Base-by-base conservation (phyloP, 108 stramenopile genomes). In the Nitzschia putrida region DNA sequence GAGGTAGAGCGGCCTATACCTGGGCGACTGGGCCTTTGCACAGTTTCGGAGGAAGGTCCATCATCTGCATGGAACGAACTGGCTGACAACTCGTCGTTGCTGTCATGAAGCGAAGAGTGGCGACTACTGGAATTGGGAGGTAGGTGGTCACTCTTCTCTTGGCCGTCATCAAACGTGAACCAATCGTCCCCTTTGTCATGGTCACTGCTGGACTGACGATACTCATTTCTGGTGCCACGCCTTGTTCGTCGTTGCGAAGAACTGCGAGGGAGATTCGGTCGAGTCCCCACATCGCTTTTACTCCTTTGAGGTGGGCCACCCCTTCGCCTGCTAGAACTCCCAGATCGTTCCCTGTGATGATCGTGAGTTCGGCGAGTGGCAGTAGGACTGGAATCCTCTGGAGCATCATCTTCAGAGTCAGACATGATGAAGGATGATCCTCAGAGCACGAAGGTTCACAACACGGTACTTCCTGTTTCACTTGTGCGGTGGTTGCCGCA, bases 151-250 rank as follows among this genome's bases (percentile, higher is more conserved):
- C 18, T 23, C 12, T 24, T 24, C 2, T 5, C 54, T 13, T 24
- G 23, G 23, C 54, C 54, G 5, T 20, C 20, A 2, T 50, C 58
- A 59, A 59, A 59, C 3, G 26, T 20, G 20, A 59, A 59, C 58
- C 58, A 59, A 7, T 34, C 58, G 7, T 59, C 58, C 3, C 47
- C 47, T 18, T 16, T 18, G 18, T 49, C 47, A 6, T 49, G 47
- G 18, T 49, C 47, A 6, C 47, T 49, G 47, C 3, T 18, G 18
- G 47, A 49, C 14, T 49, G 47, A 16, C 47, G 47, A 49, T 49
- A 18, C 3, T 49, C 47, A 5, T 49, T 49, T 49, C 47, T 49
- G 47, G 47, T 49, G 1, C 47, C 47, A 4, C 47, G 14, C 47
- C n/a, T 16, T 49, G n/a, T 49, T 3, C 18, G 47, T 4, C 47